A percentile compares a stretch with the other conserved stretches of the same genome.
Conservation (phyloP, 352 stramenopile species). For the Pythium oligandrum region DNA sequence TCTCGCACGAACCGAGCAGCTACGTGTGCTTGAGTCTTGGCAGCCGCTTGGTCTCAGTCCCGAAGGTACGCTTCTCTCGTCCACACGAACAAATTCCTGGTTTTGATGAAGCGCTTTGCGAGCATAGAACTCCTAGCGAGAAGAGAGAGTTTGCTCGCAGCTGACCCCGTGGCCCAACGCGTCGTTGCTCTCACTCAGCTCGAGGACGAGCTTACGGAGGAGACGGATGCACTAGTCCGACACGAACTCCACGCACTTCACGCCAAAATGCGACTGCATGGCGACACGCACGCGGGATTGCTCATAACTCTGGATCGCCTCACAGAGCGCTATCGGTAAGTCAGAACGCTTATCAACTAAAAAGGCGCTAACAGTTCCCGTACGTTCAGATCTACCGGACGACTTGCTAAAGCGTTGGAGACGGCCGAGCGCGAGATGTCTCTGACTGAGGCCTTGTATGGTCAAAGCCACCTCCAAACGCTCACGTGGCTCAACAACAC, state of each 20-base stretch:
- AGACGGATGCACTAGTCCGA: constrained; percentile 27
- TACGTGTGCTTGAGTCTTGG: constrained; percentile 42
- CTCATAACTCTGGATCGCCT: constrained; percentile 39
- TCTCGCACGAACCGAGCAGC: constrained; percentile 32
- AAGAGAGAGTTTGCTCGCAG: neutral
- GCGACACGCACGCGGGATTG: constrained; percentile 33
- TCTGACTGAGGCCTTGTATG: constrained; percentile 33
- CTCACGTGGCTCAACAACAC: constrained; percentile 39
- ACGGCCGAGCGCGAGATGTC: constrained; percentile 35
- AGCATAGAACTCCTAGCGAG: constrained; percentile 7
- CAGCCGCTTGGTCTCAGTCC: constrained; percentile 30
- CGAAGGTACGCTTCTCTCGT: constrained; percentile 26
- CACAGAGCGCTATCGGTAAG: constrained; percentile 8
- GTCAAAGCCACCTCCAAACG: constrained; percentile 28
- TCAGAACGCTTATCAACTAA: neutral
- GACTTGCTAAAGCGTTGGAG: constrained; percentile 23
- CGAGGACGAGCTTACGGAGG: constrained; percentile 19
- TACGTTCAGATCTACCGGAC: neutral
- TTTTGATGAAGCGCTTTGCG: too few species aligned
- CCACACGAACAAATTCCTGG: too few species aligned
- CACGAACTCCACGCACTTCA: constrained; percentile 50
- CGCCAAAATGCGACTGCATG: constrained; percentile 39
- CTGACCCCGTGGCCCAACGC: constrained; percentile 2
- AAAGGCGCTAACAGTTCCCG: neutral
- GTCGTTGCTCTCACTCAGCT: constrained; percentile 11